phyloP scores from a whole-genome alignment of 176 grass and related monocot genomes.

The Melocanna baccifera region DNA sequence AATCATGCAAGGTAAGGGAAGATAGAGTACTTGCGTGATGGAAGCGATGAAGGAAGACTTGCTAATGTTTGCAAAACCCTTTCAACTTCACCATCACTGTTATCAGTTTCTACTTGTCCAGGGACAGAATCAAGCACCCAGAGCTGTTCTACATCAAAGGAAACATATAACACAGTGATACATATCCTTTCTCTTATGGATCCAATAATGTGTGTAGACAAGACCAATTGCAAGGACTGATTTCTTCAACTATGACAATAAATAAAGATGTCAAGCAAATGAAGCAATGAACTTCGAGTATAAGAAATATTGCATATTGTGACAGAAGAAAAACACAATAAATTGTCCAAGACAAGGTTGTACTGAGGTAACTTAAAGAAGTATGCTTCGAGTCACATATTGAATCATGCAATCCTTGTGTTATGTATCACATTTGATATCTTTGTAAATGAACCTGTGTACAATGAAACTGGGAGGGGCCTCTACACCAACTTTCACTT shows the following conservation, averaged over 20 bases:
- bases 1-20: background rate
- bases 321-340: background rate
- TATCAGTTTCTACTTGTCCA: conserved; percentile 64
- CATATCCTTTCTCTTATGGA: background rate
- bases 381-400: background rate
- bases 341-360: background rate
- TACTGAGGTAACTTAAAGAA: background rate
- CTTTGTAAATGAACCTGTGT: background rate
- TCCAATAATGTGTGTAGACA: background rate
- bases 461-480: background rate
- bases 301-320: background rate
- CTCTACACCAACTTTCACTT: background rate
- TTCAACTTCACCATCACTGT: conserved; percentile 84
- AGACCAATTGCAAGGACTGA: background rate
- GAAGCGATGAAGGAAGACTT: conserved; percentile 61
- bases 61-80: conserved; percentile 69
- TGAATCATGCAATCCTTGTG: background rate
- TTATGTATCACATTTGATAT: background rate
- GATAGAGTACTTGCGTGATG: conserved; percentile 73
- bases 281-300: background rate
- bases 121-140: conserved; percentile 97
- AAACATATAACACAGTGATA: conserved; percentile 13
- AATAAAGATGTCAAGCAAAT: background rate
- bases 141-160: conserved; percentile 79
- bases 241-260: background rate